Evolutionary conservation across 148 eudicot species (phyloP).

Genomic region (Gaultheria prostrata): DNA sequence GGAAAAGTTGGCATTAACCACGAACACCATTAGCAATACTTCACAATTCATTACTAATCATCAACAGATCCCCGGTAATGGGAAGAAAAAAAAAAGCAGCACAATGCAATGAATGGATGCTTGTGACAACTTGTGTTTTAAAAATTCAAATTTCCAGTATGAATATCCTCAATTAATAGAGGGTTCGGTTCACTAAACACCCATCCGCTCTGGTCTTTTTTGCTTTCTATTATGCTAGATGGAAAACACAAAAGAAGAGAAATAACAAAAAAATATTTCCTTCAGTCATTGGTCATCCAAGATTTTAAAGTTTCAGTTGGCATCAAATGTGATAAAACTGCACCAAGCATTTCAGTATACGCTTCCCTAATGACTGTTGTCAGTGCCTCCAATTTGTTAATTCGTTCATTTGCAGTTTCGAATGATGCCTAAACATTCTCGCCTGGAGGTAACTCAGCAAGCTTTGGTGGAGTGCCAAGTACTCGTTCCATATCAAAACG

Average conservation of each 20-base stretch:
- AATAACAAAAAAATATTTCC: not conserved
- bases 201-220: not conserved
- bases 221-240: not conserved
- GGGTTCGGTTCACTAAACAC: not conserved
- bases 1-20: too few species aligned
- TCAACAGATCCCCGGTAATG: not conserved
- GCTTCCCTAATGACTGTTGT: not conserved
- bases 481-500: conserved; percentile 89
- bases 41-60: not conserved
- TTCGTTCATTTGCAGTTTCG: not conserved
- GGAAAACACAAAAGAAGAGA: not conserved
- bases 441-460: conserved; percentile 78
- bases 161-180: not conserved
- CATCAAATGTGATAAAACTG: not conserved
- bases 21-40: too few species aligned
- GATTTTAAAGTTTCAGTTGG: too few species aligned
- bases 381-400: conserved; percentile 8
- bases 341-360: not conserved
- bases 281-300: not conserved
- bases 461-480: conserved; percentile 62
- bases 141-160: not conserved
- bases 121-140: too few species aligned
- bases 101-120: too few species aligned
- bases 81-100: too few species aligned
- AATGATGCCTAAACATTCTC: conserved; percentile 41